A percentile compares a stretch with the other conserved stretches of the same genome.
These are phyloP conservation scores for Limnanthes douglasii DNA, from an alignment of 345 rosid genomes.

Conservation along the genomic window DNA sequence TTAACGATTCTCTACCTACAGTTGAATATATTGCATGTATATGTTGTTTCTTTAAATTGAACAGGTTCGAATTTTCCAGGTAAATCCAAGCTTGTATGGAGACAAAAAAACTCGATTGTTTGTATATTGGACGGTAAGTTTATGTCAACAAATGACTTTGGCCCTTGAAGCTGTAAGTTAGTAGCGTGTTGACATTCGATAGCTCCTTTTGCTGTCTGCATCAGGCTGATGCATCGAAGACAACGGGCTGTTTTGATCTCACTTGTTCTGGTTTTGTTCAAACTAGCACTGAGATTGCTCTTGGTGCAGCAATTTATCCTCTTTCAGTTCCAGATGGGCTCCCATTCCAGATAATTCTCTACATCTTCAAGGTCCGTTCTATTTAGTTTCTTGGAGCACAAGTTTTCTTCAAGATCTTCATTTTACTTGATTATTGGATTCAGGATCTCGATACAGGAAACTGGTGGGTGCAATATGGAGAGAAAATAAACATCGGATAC, in stretches of 20 bases:
- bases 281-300: conserved; percentile 33
- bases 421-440: not conserved
- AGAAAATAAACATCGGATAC: conserved; percentile 31
- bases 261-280: conserved; percentile 52
- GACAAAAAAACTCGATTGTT: conserved; percentile 30
- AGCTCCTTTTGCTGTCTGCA: not conserved
- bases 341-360: conserved; percentile 30
- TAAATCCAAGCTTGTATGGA: conserved; percentile 38
- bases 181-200: not conserved
- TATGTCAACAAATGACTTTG: too few relatives aligned
- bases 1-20: not conserved
- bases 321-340: conserved; percentile 21
- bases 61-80: conserved; percentile 14
- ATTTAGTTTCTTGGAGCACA: too few relatives aligned
- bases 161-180: not conserved
- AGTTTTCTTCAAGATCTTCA: not conserved
- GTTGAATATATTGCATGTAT: not conserved
- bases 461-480: conserved; percentile 43
- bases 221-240: conserved; percentile 27
- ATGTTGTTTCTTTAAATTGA: not conserved
- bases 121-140: conserved; percentile 42
- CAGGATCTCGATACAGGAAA: conserved; percentile 31
- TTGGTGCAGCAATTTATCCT: conserved; percentile 42
- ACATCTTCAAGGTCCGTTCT: conserved; percentile 34
- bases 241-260: conserved; percentile 47